A percentile compares a stretch with the other conserved stretches of the same genome.
Conservation (phyloP, 2,329 filamentous ascomycete genomes). For the Penicillium sclerotiorum region DNA sequence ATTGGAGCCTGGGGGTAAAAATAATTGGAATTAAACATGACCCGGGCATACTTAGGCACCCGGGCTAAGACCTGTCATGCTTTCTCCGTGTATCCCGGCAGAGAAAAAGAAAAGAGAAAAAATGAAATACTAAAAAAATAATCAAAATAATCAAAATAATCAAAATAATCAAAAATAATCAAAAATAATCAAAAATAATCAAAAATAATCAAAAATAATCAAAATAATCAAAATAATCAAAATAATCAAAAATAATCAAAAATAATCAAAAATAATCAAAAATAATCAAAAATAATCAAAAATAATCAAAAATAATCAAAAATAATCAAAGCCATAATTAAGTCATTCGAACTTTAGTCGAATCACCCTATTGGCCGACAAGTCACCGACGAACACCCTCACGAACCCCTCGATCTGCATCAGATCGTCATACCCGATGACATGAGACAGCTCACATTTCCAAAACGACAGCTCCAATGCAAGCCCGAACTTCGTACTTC, state of each 20-base stretch:
- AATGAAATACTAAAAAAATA: background rate
- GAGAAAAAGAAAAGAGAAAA: background rate
- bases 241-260: background rate
- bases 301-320: background rate
- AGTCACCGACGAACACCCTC: conserved; percentile 13
- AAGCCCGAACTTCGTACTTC: background rate
- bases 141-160: background rate
- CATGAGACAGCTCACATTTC: conserved; percentile 27
- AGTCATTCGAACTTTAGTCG: too few species aligned
- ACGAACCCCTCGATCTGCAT: conserved; percentile 17
- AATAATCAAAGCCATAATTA: too few species aligned
- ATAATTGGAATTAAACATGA: background rate
- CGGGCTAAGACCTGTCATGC: background rate
- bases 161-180: background rate
- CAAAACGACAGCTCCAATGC: conserved; percentile 19
- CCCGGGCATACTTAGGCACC: background rate
- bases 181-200: background rate
- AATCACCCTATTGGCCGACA: conserved; percentile 7
- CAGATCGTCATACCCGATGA: conserved; percentile 21
- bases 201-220: too few species aligned
- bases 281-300: background rate
- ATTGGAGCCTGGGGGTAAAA: background rate
- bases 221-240: too few species aligned
- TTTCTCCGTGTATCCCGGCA: conserved; percentile 7
- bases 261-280: background rate